phyloP scores from a whole-genome alignment of 352 stramenopile genomes.

The Phytophthora crassamura region DNA sequence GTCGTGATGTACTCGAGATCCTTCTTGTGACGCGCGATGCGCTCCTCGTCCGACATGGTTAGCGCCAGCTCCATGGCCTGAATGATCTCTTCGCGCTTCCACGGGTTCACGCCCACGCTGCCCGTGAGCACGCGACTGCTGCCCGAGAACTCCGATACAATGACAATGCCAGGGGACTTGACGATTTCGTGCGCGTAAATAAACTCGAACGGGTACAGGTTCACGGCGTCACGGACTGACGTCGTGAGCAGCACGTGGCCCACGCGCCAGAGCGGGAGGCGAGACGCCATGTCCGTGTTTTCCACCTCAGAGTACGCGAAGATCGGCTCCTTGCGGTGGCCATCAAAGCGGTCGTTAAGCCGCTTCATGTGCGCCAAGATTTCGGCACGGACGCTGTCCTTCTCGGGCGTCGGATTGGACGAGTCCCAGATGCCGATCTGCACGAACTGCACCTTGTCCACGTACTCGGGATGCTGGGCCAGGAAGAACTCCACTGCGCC shows the following conservation, averaged over 20 bases:
- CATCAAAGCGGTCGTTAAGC: constrained; percentile 74
- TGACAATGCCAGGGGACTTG: constrained; percentile 89
- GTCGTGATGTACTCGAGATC: constrained; percentile 94
- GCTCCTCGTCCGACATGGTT: constrained; percentile 77
- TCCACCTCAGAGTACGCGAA: constrained; percentile 79
- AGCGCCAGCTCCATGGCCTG: constrained; percentile 68
- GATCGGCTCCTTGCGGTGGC: constrained; percentile 51
- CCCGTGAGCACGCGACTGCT: constrained; percentile 97
- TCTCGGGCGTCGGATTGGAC: constrained; percentile 77
- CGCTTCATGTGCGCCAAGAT: constrained; percentile 65
- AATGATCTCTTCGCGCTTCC: constrained; percentile 94
- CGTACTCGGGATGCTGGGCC: constrained; percentile 73
- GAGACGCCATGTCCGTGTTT: constrained; percentile 82
- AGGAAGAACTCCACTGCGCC: constrained; percentile 97
- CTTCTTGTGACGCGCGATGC: constrained; percentile 73
- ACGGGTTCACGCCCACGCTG: constrained; percentile 98
- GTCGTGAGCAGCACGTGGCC: constrained; percentile 80
- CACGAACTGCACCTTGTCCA: constrained; percentile 87
- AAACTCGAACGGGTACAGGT: constrained; percentile 89
- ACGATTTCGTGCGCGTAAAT: constrained; percentile 83
- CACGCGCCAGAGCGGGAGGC: constrained; percentile 75
- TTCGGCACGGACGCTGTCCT: constrained; percentile 65
- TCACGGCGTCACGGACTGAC: constrained; percentile 82
- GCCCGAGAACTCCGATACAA: constrained; percentile 98
- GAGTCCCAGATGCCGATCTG: constrained; percentile 83